Conservation (phyloP, 108 stramenopile species). For the Discostella stelligeroides region DNA sequence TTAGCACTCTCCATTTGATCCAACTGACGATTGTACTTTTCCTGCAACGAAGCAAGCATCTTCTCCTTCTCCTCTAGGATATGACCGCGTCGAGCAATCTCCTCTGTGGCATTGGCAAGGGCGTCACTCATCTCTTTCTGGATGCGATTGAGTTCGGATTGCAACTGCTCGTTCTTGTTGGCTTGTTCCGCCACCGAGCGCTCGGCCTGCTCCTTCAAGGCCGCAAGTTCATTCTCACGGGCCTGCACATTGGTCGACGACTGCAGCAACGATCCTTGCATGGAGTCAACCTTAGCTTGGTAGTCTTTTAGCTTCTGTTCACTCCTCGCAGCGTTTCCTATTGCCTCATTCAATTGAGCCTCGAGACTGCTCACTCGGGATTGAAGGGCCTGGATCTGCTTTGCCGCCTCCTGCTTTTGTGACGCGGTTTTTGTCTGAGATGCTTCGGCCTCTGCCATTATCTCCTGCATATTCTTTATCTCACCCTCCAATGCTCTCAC, state of each 20-base stretch:
- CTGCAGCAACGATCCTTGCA: slow-evolving; percentile 28
- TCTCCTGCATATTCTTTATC: slow-evolving; percentile 18
- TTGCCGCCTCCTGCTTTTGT: slow-evolving; percentile 13
- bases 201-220: slow-evolving; percentile 20
- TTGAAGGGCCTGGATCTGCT: slow-evolving; percentile 25
- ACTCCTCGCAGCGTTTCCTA: slow-evolving; percentile 9
- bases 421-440: neutral
- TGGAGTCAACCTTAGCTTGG: slow-evolving; percentile 22
- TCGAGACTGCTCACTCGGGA: slow-evolving; percentile 14
- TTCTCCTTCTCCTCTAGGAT: slow-evolving; percentile 36
- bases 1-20: slow-evolving; percentile 24
- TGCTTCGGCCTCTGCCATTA: slow-evolving; percentile 25
- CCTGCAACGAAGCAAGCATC: slow-evolving; percentile 28
- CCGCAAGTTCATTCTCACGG: slow-evolving; percentile 14
- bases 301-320: slow-evolving; percentile 27
- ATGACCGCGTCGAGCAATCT: slow-evolving; percentile 26
- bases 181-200: slow-evolving; percentile 14
- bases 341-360: slow-evolving; percentile 28
- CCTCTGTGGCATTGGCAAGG: slow-evolving; percentile 27
- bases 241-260: slow-evolving; percentile 22
- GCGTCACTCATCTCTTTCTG: slow-evolving; percentile 35
- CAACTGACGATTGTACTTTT: slow-evolving; percentile 12
- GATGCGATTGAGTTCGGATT: slow-evolving; percentile 25
- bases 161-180: slow-evolving; percentile 23
- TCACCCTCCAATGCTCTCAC: slow-evolving; percentile 22